Evolutionary conservation across 768 basidiomycete species (phyloP), one percentile per base, ranked within the genome.

Genomic region (Calocybe cyanea): DNA sequence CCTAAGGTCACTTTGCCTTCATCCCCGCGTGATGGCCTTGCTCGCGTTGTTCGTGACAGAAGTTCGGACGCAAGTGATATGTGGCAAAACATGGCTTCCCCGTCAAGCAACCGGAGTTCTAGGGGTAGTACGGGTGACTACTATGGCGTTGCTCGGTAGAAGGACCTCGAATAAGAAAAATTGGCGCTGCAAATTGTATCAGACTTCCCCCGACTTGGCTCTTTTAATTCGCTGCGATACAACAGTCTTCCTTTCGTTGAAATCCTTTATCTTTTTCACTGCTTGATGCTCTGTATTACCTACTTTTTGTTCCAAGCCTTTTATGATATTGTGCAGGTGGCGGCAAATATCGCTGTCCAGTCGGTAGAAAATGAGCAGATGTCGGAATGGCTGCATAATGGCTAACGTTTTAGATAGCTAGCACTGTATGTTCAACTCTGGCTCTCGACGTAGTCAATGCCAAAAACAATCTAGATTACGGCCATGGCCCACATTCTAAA

Each of bases 91-190:
- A 28, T 28, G 25, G 34, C n/a, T 39, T 32, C 51, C 42, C 25
- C 46, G 38, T 32, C 58, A 41, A 45, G 38, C 43, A 30, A 32
- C 43, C 23, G 45, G 55, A 43, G 38, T 35, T 18, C 43, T 19
- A 25, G 61, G 50, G 39, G 41, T 42, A 51, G 45, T 30, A 46
- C 50, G 39, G 59, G 52, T 32, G 59, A 60, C 35, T 59, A 55
- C 58, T 61, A 63, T 57, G 61, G 57, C 5, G 54, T 62, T 43
- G 59, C 57, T 8, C 51, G 52, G 25, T 65, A 56, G 41, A 11
- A n/a, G n/a, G n/a, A n/a, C n/a, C n/a, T n/a, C n/a, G n/a, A n/a
- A n/a, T n/a, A n/a, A n/a, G n/a, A n/a, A n/a, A n/a, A n/a, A n/a
- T n/a, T n/a, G n/a, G n/a, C n/a, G n/a, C n/a, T n/a, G n/a, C n/a